These are phyloP conservation scores for Hypsizygus marmoreus DNA, from an alignment of 768 basidiomycete species.

Conservation along the genomic window DNA sequence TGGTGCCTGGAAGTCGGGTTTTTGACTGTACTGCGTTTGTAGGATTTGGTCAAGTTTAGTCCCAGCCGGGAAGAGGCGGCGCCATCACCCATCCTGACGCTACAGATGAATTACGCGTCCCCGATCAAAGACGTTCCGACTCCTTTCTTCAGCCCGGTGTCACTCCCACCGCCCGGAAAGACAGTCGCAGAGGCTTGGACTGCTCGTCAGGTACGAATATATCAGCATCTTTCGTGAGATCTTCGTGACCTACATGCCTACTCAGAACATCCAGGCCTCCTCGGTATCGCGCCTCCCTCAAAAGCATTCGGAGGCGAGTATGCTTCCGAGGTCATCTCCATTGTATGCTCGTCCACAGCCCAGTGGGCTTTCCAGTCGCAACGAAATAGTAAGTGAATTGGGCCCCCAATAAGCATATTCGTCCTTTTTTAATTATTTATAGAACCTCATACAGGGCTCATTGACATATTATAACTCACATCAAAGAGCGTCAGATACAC, in stretches of 20 bases:
- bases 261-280: conserved; percentile 3
- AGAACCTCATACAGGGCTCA: no score
- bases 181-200: conserved; percentile 34
- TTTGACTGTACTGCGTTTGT: background rate
- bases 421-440: no score
- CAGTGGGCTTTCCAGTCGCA: background rate
- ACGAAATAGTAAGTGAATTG: no score
- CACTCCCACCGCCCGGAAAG: conserved; percentile 34
- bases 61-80: conserved; percentile 17
- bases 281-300: conserved; percentile 3
- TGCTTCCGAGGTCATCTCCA: background rate
- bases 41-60: conserved; percentile 27
- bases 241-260: background rate
- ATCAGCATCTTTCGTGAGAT: background rate
- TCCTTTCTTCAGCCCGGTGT: conserved; percentile 34
- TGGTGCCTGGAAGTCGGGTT: background rate
- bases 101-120: conserved; percentile 28
- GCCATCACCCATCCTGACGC: conserved; percentile 29
- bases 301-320: background rate
- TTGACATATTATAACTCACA: no score
- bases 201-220: conserved; percentile 29
- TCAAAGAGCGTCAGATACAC: no score
- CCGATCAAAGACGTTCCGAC: conserved; percentile 34
- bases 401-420: no score
- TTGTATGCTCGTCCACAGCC: background rate